Conservation (phyloP, 2,329 filamentous ascomycete genomes). For the Beauveria medogensis region DNA sequence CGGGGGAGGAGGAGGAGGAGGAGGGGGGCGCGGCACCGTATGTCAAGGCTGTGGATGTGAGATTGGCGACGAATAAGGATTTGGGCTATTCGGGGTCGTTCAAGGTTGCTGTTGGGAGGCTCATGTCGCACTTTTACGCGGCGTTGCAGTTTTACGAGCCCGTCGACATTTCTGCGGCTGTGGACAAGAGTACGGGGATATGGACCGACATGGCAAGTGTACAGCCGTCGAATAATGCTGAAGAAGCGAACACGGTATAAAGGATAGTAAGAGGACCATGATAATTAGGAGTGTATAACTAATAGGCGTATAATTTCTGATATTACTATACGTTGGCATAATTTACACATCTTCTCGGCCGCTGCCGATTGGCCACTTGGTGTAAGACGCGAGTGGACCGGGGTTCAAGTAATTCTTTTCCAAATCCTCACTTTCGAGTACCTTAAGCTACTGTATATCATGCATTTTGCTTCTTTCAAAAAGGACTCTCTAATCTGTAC, state of each 20-base stretch:
- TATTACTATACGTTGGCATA: too few relatives aligned
- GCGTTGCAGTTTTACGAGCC: slow-evolving; percentile 2
- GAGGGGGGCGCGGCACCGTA: neutral
- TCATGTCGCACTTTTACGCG: neutral
- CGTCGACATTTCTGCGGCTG: neutral
- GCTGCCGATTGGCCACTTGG: too few relatives aligned
- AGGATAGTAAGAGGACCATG: too few relatives aligned
- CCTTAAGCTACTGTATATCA: too few relatives aligned
- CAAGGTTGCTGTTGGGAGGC: neutral
- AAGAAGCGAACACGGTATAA: neutral
- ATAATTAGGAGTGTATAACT: too few relatives aligned
- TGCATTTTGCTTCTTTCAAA: too few relatives aligned
- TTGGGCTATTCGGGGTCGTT: neutral
- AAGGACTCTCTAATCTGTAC: too few relatives aligned
- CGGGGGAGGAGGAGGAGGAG: neutral
- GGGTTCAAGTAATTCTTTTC: too few relatives aligned
- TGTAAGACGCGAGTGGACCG: too few relatives aligned
- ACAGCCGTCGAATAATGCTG: neutral
- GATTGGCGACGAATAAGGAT: neutral
- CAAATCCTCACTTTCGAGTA: too few relatives aligned
- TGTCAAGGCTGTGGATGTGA: neutral
- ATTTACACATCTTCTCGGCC: too few relatives aligned
- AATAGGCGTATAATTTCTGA: too few relatives aligned
- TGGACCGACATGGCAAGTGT: neutral
- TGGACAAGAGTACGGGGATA: neutral